Base-by-base conservation (phyloP, 169 alveolate species). In the Eimeria maxima region DNA sequence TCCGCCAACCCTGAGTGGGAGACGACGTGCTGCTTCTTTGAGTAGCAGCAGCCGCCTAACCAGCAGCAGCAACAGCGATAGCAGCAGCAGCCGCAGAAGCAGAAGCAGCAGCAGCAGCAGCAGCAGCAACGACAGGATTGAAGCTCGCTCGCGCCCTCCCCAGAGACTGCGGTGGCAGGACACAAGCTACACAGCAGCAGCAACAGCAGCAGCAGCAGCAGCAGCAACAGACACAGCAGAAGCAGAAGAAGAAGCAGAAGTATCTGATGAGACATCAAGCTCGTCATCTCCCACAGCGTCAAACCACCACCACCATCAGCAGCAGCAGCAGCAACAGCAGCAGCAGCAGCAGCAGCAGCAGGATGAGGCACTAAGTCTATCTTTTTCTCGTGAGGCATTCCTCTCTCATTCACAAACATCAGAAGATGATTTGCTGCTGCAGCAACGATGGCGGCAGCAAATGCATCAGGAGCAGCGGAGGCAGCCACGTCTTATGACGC, bases 361-460 rank as follows among this genome's bases (percentile, higher is more conserved):
- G 57, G 55, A 74, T 45, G 33, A 11, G 55, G 55, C 53, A 45
- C 50, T 83, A 55, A 83, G 91, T 27, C 71, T 83, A 44, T 83
- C 91, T 4, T 83, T 83, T 29, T 83, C 91, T 10, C 71, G 91
- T 7, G 76, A 83, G 74, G 91, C 91, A 4, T 83, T 83, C 18
- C 91, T 83, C 7, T 83, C 91, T 27, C 91, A 83, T 11, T 53
- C 91, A 0, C 76, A 83, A 10, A 53, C 55, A 3, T n/a, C 78
- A 29, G 91, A 83, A 53, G 47, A 55, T 3, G 60, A 53, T 53
- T 20, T 81, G 73, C 71, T 81, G 71, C 73, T 81, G 90, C 90
- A 81, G 90, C 90, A 81, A 33, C 67, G 90, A 7, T 81, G 90
- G 90, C 38, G 73, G 22, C 90, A 81, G 90, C 90, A 81, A 50